phyloP scores from a whole-genome alignment of 2,329 filamentous ascomycete species.

The Emergomyces pasteurianus region DNA sequence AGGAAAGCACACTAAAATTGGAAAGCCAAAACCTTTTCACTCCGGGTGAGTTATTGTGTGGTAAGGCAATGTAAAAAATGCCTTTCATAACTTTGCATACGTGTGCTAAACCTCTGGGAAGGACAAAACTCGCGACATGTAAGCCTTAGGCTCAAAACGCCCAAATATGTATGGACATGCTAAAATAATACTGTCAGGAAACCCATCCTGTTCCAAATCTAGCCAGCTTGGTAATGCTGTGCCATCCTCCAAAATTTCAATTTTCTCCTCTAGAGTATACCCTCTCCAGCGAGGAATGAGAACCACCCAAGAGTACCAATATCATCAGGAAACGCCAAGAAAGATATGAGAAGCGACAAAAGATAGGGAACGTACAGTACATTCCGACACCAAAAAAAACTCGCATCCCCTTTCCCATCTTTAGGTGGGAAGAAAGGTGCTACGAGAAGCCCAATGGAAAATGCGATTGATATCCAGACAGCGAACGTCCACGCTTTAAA shows the following conservation, averaged over 20 bases:
- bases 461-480: slow-evolving; percentile 42
- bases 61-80: too few species aligned
- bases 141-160: neutral
- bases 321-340: neutral
- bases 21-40: too few species aligned
- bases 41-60: too few species aligned
- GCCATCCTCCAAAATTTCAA: slow-evolving; percentile 51
- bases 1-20: too few species aligned
- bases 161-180: neutral
- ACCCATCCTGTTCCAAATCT: neutral
- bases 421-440: slow-evolving; percentile 30
- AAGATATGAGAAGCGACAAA: too few species aligned
- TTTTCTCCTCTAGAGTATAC: slow-evolving; percentile 52
- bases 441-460: slow-evolving; percentile 5
- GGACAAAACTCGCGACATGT: neutral
- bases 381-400: slow-evolving; percentile 34
- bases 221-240: slow-evolving; percentile 47
- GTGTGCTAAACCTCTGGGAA: too few species aligned
- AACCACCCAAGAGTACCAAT: slow-evolving; percentile 55
- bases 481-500: slow-evolving; percentile 55
- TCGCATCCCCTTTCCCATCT: slow-evolving; percentile 34
- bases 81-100: too few species aligned
- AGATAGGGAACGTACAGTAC: slow-evolving; percentile 19
- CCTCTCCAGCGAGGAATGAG: slow-evolving; percentile 47
- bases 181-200: neutral